Base-by-base conservation (phyloP, 2,329 filamentous ascomycete genomes). In the Xylaria sp. region DNA sequence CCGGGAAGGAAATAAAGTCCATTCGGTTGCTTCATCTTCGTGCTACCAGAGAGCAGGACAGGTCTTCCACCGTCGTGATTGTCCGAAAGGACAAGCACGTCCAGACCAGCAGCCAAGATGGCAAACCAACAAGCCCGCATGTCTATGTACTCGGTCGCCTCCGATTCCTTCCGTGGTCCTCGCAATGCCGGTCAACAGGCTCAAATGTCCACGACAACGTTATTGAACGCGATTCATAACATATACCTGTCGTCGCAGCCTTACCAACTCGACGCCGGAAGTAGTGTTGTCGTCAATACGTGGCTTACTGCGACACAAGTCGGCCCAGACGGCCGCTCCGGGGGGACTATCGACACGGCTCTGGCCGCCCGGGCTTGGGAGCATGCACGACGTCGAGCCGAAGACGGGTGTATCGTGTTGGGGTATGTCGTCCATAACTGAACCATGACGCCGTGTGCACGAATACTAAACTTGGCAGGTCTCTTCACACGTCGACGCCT, bases 261-360 rank as follows among this genome's bases (percentile, higher is more conserved):
- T n/a, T 96, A 97, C 79, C 86, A 87, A 70, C 87, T 99, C 53
- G 96, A 99, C 80, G 90, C 94, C 56, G 93, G 93, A 73, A 96
- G 94, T 41, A 97, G 93, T 78, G 80, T 98, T 45, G 94, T 96
- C 0, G 93, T 98, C 72, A 98, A 98, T 82, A 97, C 94, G 65
- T 97, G 94, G 94, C 86, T 96, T 61, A 97, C 93, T 3, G 93
- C 93, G 20, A 86, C 89, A 32, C 92, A 92, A 72, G 83, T 87
- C 28, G 89, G 90, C 45, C 85, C 88, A 2, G 88, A 93, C 75
- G 92, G 91, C 43, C 85, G 87, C 64, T 83, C 85, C 55, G 93
- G 92, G 60, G 93, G 92, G 62, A 94, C 92, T 8, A 88, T 98
- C 48, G 96, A 99, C 80, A 82, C 87, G 48, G 88, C 91, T 25